Percentiles rank a stretch among this genome's conserved stretches.
These are phyloP conservation scores for Salvia hispanica DNA, from an alignment of 257 asterid genomes.

Conservation along the genomic window DNA sequence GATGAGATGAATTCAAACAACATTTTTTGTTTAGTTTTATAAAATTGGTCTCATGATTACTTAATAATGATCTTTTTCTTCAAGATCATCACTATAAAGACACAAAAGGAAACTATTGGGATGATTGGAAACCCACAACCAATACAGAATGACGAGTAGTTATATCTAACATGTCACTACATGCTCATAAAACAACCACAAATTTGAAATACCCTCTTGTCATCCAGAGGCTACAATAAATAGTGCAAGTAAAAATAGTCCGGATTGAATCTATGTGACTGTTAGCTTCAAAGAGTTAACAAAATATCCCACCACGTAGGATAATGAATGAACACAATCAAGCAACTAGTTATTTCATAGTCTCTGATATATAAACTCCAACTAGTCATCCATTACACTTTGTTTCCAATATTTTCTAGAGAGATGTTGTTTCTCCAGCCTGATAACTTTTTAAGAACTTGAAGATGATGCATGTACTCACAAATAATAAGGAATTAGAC, in stretches of 20 bases:
- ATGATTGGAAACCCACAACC: not conserved
- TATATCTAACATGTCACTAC: not conserved
- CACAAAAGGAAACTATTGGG: not conserved
- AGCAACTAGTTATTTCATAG: not conserved
- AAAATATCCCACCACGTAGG: not conserved
- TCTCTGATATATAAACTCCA: not conserved
- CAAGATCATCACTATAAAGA: not conserved
- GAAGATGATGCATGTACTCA: conserved; percentile 12
- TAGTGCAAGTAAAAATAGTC: not conserved
- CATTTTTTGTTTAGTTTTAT: not conserved
- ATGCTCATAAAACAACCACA: not conserved
- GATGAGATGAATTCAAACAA: conserved; percentile 1
- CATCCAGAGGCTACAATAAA: not conserved
- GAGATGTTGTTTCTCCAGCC: not conserved
- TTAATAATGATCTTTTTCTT: not conserved
- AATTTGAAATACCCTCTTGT: not conserved
- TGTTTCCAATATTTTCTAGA: not conserved
- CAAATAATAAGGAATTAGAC: conserved; percentile 2
- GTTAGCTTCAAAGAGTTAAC: not conserved
- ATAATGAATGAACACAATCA: not conserved
- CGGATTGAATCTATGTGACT: conserved; percentile 8
- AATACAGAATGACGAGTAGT: not conserved
- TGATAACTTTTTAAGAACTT: not conserved
- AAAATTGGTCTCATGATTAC: conserved; percentile 7
- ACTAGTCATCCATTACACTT: not conserved